These are phyloP conservation scores for Yamadazyma endophytica DNA, from an alignment of 805 yeast species.

Conservation along the genomic window DNA sequence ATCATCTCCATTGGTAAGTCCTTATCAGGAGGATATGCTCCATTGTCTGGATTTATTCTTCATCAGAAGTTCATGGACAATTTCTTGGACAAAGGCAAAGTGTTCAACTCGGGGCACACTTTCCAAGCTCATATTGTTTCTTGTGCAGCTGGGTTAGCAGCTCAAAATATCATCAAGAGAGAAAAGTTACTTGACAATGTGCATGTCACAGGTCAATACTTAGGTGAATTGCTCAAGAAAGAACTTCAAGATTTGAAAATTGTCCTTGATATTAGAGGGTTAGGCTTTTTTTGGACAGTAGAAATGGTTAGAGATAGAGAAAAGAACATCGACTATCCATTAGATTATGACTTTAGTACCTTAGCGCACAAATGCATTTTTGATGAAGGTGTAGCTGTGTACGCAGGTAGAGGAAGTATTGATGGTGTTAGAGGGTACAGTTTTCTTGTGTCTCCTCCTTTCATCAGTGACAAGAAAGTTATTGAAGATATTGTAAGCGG, in stretches of 20 bases:
- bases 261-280: constrained; percentile 57
- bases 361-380: constrained; percentile 17
- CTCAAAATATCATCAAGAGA: constrained; percentile 30
- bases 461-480: constrained; percentile 27
- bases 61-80: constrained; percentile 11
- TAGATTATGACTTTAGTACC: constrained; percentile 2
- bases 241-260: constrained; percentile 2
- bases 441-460: constrained; percentile 41
- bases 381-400: constrained; percentile 42
- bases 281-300: constrained; percentile 53
- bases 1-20: constrained; percentile 47
- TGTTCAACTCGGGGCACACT: constrained; percentile 46
- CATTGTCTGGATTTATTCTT: constrained; percentile 45
- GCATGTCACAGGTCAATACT: constrained; percentile 36
- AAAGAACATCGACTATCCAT: constrained; percentile 17
- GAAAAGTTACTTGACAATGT: constrained; percentile 38
- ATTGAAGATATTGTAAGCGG: constrained; percentile 27
- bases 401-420: constrained; percentile 42
- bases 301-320: constrained; percentile 51
- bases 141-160: constrained; percentile 43
- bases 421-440: constrained; percentile 34
- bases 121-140: constrained; percentile 47
- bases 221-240: constrained; percentile 34
- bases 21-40: constrained; percentile 44
- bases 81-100: constrained; percentile 30